Evolutionary conservation across 2,329 filamentous ascomycete genomes (phyloP).

Genomic region (Hymenoscyphus occultus): DNA sequence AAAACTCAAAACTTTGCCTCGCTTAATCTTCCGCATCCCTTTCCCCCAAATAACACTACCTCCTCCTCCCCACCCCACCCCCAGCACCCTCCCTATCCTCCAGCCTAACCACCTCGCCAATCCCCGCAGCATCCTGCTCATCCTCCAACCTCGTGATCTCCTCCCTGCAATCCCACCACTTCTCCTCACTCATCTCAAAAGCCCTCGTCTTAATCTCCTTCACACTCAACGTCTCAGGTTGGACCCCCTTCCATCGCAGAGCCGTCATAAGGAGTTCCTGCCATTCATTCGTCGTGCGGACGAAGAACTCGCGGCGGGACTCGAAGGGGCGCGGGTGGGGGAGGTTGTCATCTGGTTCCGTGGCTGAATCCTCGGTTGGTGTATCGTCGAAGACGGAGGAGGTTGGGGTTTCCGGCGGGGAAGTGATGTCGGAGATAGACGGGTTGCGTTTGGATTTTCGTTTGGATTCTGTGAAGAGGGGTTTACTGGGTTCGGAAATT

Average conservation of each 20-base stretch:
- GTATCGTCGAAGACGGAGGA: constrained; percentile 57
- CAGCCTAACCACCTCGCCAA: constrained; percentile 89
- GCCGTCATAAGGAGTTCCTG: constrained; percentile 80
- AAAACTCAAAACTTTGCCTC: neutral
- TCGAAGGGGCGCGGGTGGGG: constrained; percentile 62
- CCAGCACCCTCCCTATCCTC: constrained; percentile 63
- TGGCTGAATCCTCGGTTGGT: constrained; percentile 25
- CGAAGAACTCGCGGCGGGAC: constrained; percentile 86
- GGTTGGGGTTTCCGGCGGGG: constrained; percentile 43
- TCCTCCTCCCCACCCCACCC: constrained; percentile 31
- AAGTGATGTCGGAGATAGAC: constrained; percentile 38
- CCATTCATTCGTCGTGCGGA: constrained; percentile 83
- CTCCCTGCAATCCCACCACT: constrained; percentile 98
- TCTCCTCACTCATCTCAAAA: constrained; percentile 88
- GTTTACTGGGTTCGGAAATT: constrained; percentile 33
- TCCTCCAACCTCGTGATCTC: constrained; percentile 90
- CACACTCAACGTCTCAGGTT: constrained; percentile 65
- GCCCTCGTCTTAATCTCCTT: constrained; percentile 93
- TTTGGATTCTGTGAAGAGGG: constrained; percentile 42
- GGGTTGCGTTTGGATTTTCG: constrained; percentile 55
- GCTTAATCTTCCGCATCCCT: neutral
- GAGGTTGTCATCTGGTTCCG: constrained; percentile 28
- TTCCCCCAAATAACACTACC: constrained; percentile 17
- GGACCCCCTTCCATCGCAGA: constrained; percentile 64
- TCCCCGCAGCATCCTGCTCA: constrained; percentile 82